Base-by-base conservation (phyloP, 2,329 filamentous ascomycete genomes). In the Macroventuria anomochaeta region DNA sequence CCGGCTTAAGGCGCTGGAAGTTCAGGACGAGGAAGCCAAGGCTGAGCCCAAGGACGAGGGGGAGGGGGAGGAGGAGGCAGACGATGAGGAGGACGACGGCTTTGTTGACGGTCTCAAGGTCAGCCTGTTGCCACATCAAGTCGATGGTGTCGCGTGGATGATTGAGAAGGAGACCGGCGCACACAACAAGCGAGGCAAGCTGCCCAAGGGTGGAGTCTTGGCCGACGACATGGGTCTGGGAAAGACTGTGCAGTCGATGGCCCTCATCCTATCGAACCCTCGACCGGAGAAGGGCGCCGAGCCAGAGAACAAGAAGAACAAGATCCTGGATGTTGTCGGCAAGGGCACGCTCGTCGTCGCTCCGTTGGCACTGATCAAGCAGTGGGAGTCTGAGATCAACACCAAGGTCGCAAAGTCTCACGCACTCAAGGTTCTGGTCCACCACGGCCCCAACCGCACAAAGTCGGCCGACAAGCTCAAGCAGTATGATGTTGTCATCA, bases 181-280 rank as follows among this genome's bases (percentile, higher is more conserved):
- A 15, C 86, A 90, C 56, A 96, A 95, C 77, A 89, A 88, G 64
- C 90, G 90, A 54, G 85, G 83, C 3, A 81, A 85, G 1, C 83
- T 96, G 8, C 92, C 93, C 25, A 95, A 96, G 65, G 95, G 95
- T 29, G 95, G 95, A 15, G 96, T 99, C 59, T 83, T 99, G 29
- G 95, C 95, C 15, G 95, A 99, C 68, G 95, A 99, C 71, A 96
- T 97, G 93, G 93, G 93, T 62, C 80, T 97, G 12, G 95, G 95
- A 53, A 99, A 99, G 80, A 99, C 95, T 0, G 84, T 99, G 12
- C 95, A 99, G 76, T 91, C 93, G 1, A 90, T 99, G 52, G 88
- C 93, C 1, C 81, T 97, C 26, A 89, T 99, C 34, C 81, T 99
- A 31, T 89, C 83, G 49, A 96, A 97, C 67, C 84, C 86, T 15